phyloP scores from a whole-genome alignment of 495 filamentous ascomycete genomes.

The Tuber calosporum region DNA sequence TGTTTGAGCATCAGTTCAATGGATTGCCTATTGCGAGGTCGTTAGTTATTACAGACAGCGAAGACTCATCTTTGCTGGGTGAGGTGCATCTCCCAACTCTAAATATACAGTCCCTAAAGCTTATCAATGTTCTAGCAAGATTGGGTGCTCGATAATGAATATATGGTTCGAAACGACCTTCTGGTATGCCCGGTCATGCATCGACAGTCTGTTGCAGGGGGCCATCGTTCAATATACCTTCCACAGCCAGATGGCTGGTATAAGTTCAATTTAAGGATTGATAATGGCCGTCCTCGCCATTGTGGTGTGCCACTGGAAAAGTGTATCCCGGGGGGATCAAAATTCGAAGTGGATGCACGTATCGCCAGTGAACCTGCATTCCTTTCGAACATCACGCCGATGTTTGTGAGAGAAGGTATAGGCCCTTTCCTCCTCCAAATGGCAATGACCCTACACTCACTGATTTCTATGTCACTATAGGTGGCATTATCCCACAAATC shows the following conservation, averaged over 20 bases:
- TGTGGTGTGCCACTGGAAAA: not conserved
- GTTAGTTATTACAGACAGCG: slow-evolving; percentile 17
- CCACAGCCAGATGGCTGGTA: slow-evolving; percentile 19
- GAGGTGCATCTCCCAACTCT: not conserved
- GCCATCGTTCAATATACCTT: slow-evolving; percentile 11
- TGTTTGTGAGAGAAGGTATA: slow-evolving; percentile 28
- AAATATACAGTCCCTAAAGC: not conserved
- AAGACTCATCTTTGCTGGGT: slow-evolving; percentile 13
- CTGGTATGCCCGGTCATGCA: slow-evolving; percentile 21
- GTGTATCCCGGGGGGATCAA: slow-evolving; percentile 13
- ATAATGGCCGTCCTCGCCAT: not conserved
- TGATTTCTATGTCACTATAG: not conserved
- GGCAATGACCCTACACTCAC: not conserved
- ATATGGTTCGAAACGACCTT: slow-evolving; percentile 13
- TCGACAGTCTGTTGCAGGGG: slow-evolving; percentile 4
- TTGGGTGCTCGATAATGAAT: slow-evolving; percentile 18
- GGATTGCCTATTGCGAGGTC: slow-evolving; percentile 35
- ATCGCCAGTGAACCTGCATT: slow-evolving; percentile 12
- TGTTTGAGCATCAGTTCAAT: slow-evolving; percentile 39
- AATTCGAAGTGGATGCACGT: slow-evolving; percentile 23
- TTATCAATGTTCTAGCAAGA: slow-evolving; percentile 11
- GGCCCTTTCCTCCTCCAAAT: not conserved
- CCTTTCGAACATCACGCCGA: slow-evolving; percentile 14
- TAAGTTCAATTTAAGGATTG: slow-evolving; percentile 17
- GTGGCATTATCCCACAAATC: slow-evolving; percentile 22